Evolutionary conservation across 306 rosid species (phyloP).

Genomic region (Urtica urens): DNA sequence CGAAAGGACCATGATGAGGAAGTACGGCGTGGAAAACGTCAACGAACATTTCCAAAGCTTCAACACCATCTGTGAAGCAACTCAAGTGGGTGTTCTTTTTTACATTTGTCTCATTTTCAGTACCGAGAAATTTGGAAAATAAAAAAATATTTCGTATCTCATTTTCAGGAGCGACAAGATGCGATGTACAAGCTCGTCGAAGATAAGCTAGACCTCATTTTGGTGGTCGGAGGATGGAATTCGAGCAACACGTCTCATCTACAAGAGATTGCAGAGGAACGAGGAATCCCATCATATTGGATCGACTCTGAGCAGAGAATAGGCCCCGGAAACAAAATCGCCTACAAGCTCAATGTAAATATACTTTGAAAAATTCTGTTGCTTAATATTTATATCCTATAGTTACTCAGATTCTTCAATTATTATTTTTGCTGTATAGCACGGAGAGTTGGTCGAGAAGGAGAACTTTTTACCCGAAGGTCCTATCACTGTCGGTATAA

Average conservation of each 20-base stretch:
- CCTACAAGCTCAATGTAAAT: slow-evolving; percentile 66
- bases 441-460: slow-evolving; percentile 89
- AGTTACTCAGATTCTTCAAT: not conserved
- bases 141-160: not conserved
- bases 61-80: slow-evolving; percentile 97
- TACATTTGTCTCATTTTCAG: not conserved
- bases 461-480: slow-evolving; percentile 83
- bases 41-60: slow-evolving; percentile 81
- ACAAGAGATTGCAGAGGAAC: slow-evolving; percentile 92
- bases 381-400: not conserved
- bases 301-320: slow-evolving; percentile 82
- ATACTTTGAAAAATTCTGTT: slow-evolving; percentile 1
- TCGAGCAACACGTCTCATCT: slow-evolving; percentile 95
- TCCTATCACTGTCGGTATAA: slow-evolving; percentile 75
- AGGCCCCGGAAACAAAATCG: slow-evolving; percentile 93
- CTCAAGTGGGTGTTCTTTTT: slow-evolving; percentile 51
- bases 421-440: slow-evolving; percentile 30
- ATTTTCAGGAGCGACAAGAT: slow-evolving; percentile 88
- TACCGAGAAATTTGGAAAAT: not conserved
- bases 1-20: slow-evolving; percentile 82
- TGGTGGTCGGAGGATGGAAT: slow-evolving; percentile 97
- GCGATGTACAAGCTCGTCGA: slow-evolving; percentile 98
- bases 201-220: slow-evolving; percentile 59
- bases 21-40: slow-evolving; percentile 66
- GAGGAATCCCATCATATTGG: slow-evolving; percentile 96